phyloP scores from a whole-genome alignment of 345 rosid species.

The Eucalyptus erythrocorys region DNA sequence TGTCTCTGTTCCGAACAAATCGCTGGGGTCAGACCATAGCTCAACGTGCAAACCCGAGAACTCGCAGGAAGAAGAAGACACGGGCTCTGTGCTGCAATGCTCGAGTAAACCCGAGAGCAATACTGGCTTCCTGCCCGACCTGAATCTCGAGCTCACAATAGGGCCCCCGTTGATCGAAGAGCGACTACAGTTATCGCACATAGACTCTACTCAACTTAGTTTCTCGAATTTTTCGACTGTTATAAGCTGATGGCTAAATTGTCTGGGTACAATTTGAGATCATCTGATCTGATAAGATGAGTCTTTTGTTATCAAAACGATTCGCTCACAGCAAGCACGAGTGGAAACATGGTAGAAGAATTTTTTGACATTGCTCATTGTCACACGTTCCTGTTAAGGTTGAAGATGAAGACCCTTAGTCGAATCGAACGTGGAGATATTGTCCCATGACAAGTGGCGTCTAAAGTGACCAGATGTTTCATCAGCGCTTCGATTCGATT shows the following conservation, averaged over 20 bases:
- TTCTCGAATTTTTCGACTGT: not conserved
- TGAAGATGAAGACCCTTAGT: not conserved
- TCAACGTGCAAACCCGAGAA: not conserved
- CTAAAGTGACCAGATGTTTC: not conserved
- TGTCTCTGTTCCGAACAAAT: not conserved
- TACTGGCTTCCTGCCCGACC: constrained; percentile 6
- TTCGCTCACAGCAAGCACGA: not conserved
- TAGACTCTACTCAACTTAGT: not conserved
- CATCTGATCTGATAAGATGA: not conserved
- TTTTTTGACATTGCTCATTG: not conserved
- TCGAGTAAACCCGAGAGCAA: not conserved
- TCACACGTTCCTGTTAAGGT: not conserved
- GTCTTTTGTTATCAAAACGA: not conserved
- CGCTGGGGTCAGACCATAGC: not conserved
- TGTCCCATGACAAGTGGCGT: not conserved
- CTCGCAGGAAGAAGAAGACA: not conserved
- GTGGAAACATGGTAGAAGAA: not conserved
- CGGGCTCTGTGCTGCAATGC: not conserved
- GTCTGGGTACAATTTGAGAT: not conserved
- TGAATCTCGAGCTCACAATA: constrained; percentile 13
- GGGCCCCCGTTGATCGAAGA: not conserved
- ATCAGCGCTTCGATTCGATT: not conserved
- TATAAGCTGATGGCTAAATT: not conserved
- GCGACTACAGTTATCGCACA: not conserved
- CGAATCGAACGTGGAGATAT: not conserved